A percentile compares a stretch with the other conserved stretches of the same genome.
Conservation (phyloP, 345 rosid genomes). For the Gossypium raimondii region DNA sequence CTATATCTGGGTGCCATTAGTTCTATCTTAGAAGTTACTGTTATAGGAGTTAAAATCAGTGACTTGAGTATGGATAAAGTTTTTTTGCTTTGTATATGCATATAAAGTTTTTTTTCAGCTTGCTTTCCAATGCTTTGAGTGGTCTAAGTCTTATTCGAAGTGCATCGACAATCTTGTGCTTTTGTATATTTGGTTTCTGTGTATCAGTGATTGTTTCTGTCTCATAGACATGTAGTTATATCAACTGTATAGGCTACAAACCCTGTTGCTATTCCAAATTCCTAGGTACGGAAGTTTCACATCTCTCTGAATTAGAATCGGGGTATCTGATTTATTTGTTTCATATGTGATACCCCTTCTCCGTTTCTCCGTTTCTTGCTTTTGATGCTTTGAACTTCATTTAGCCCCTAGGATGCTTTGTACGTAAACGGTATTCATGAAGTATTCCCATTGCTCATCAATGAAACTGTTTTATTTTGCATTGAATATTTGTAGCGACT, state of each 20-base stretch:
- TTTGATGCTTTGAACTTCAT: neutral
- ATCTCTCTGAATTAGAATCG: neutral
- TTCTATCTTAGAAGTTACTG: neutral
- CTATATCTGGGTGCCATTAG: neutral
- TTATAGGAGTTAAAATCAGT: neutral
- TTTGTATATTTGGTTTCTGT: neutral
- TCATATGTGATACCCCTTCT: neutral
- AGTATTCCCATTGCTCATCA: neutral
- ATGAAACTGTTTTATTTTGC: conserved; percentile 1
- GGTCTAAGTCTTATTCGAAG: neutral
- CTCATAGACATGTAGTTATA: neutral
- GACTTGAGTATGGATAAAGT: neutral
- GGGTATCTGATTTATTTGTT: neutral
- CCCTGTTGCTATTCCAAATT: neutral
- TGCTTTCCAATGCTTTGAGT: neutral
- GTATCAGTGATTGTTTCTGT: neutral
- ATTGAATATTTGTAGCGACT: neutral
- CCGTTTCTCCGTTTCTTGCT: neutral
- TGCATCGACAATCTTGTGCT: neutral
- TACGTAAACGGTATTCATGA: neutral
- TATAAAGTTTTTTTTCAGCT: neutral
- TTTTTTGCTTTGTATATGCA: neutral
- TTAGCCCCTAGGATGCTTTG: neutral
- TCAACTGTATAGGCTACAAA: neutral
- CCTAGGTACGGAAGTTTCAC: neutral